phyloP scores from a whole-genome alignment of 225 moss, liverwort and hornwort genomes.

The Ulota crispa region DNA sequence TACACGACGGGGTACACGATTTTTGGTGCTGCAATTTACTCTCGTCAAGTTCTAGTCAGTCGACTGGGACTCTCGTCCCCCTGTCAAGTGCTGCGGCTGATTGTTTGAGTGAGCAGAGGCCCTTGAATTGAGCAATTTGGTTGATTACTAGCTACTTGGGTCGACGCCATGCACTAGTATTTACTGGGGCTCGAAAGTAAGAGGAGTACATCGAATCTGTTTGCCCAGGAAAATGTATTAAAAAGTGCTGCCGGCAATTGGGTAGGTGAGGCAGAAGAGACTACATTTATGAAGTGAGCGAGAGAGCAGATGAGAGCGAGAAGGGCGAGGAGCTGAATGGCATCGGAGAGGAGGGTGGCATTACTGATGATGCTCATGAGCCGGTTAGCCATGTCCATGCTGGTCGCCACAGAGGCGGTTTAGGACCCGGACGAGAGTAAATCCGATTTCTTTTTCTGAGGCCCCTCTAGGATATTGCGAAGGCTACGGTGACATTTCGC shows the following conservation, averaged over 20 bases:
- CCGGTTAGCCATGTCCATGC: constrained; percentile 20
- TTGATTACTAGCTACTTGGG: background rate
- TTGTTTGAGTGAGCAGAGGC: background rate
- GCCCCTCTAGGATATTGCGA: background rate
- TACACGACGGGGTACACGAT: background rate
- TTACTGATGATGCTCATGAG: constrained; percentile 12
- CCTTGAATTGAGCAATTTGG: background rate
- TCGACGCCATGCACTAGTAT: background rate
- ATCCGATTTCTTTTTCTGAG: background rate
- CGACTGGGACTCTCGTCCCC: background rate
- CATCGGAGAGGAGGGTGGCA: background rate
- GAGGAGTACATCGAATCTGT: background rate
- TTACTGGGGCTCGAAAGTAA: background rate
- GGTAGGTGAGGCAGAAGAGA: background rate
- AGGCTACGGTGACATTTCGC: background rate
- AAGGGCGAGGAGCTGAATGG: constrained; percentile 18
- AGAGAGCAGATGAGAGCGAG: background rate
- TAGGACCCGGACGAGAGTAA: constrained; percentile 28
- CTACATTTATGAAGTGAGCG: background rate
- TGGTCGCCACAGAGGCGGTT: background rate
- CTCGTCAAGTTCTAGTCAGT: background rate
- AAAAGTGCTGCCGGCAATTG: background rate
- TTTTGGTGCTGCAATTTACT: background rate
- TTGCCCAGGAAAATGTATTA: background rate
- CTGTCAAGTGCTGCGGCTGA: background rate